phyloP scores from a whole-genome alignment of 441 rosid genomes.

The Biscutella laevigata region DNA sequence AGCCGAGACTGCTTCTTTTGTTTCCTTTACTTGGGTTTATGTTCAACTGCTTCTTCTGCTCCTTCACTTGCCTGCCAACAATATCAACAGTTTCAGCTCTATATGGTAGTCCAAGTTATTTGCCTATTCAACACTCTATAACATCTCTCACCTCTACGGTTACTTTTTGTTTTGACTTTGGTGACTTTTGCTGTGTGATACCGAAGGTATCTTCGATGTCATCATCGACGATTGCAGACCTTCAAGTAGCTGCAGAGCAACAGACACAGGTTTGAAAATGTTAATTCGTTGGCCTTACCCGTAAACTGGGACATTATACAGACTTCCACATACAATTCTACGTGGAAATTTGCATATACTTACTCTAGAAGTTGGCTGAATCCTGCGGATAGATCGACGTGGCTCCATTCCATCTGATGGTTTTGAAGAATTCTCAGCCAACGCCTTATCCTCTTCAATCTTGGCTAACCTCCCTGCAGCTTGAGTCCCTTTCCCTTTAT shows the following conservation, averaged over 20 bases:
- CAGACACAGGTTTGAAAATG: background rate
- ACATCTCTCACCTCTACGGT: slow-evolving; percentile 41
- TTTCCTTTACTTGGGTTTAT: slow-evolving; percentile 8
- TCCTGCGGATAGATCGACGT: slow-evolving; percentile 83
- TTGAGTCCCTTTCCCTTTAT: slow-evolving; percentile 53
- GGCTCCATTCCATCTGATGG: slow-evolving; percentile 52
- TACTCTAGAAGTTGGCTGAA: slow-evolving; percentile 98
- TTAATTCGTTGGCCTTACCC: background rate
- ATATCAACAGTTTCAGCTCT: slow-evolving; percentile 9
- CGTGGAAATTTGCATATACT: slow-evolving; percentile 18
- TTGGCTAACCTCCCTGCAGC: slow-evolving; percentile 46
- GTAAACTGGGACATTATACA: background rate
- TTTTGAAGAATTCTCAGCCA: slow-evolving; percentile 33
- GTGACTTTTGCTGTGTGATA: slow-evolving; percentile 56
- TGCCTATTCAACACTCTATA: background rate
- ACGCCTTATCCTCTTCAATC: slow-evolving; percentile 53
- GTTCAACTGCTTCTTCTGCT: slow-evolving; percentile 18
- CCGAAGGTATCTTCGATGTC: slow-evolving; percentile 71
- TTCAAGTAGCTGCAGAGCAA: slow-evolving; percentile 64
- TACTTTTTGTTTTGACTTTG: slow-evolving; percentile 46
- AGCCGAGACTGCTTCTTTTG: slow-evolving; percentile 4
- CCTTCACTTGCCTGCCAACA: slow-evolving; percentile 44
- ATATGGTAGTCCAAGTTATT: slow-evolving; percentile 1
- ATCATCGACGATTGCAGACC: slow-evolving; percentile 90
- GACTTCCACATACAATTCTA: background rate